Base-by-base conservation (phyloP, 1,139 yeast genomes). In the Petasospora rhodanensis region DNA sequence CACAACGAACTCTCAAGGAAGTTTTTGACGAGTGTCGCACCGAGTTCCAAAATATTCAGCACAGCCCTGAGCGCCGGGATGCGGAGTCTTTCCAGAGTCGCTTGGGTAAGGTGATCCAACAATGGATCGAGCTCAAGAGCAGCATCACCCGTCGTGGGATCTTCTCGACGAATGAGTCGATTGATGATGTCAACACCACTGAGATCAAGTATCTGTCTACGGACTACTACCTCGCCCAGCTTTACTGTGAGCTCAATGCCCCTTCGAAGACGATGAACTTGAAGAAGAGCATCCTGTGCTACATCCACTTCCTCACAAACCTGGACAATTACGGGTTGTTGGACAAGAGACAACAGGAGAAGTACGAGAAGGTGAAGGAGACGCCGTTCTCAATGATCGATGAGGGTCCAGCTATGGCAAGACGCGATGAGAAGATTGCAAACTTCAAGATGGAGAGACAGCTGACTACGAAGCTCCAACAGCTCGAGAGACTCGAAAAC, bases 351-450 rank as follows among this genome's bases (percentile, higher is more conserved):
- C 75, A 79, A 37, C 30, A 46, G 4, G 54, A 58, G 13, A 66
- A 62, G 42, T 42, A 73, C 2, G 66, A 68, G n/a, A 41, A 53
- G 1, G 60, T 74, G 34, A 64, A 64, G 37, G 58, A 52, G 18
- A 31, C 55, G 4, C 58, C 64, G 0, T 64, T 61, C 32, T 57
- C 60, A 28, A 48, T 64, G 15, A 62, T 58, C 29, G 32, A 70
- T 6, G 49, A 57, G 18, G 52, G 58, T 6, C 52, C 49, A 2
- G 76, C 93, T 0, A 67, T 72, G 14, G 55, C 62, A 18, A 69
- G 73, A 45, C 65, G 96, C 43, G 78, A 78, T 16, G 81, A 74
- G 34, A 89, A 87, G 55, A 85, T 89, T 38, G 80, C 73, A 16
- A 70, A 74, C 46, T 82, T 68, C 55, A 79, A 73, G 51, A 55